Base-by-base conservation (phyloP, 2,329 filamentous ascomycete genomes). In the Aspergillus candidus region DNA sequence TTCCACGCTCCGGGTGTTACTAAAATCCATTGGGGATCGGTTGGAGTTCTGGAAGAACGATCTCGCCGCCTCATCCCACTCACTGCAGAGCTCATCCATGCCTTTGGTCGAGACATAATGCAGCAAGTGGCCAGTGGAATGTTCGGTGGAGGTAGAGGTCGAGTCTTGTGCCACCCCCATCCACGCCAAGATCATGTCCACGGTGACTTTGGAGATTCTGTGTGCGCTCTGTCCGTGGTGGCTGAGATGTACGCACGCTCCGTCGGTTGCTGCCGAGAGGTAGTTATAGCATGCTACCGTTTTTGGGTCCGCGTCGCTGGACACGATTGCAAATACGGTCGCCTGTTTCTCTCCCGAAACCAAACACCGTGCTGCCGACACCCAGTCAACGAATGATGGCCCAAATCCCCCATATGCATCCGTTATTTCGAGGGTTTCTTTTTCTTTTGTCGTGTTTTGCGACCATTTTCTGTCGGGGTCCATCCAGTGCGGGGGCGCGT, bases 401-500 rank as follows among this genome's bases (percentile, higher is more conserved):
- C 67, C 70, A 10, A 47, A 53, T 0, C 61, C 58, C 1, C 62
- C 67, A 38, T 65, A 72, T 27, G 22, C 22, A 27, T 27, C 22
- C 2, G 6, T 27, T 7, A 3, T 2, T 27, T 27, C 22, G 22
- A 27, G 22, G 22, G 22, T 7, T 27, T 27, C 22, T 10, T 27
- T 27, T 27, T 27, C 22, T 10, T 7, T 2, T 1, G 2, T 27
- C 22, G 22, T 27, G 22, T 27, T 27, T 27, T 8, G 7, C 22
- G 6, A 27, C 22, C 22, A 27, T 27, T 4, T 4, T 8, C 3
- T 10, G 22, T 7, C 22, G 1, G 51, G 42, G 6, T 38, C 11
- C 54, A 55, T 63, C 41, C 48, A 62, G 54, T 76, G 72, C n/a
- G 75, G 70, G 31, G 72, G 66, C 11, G 72, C 72, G 59, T 77